A percentile compares a stretch with the other conserved stretches of the same genome.
Conservation (phyloP, 192 early-diverging fungal species). For the Coemansia sp. region DNA sequence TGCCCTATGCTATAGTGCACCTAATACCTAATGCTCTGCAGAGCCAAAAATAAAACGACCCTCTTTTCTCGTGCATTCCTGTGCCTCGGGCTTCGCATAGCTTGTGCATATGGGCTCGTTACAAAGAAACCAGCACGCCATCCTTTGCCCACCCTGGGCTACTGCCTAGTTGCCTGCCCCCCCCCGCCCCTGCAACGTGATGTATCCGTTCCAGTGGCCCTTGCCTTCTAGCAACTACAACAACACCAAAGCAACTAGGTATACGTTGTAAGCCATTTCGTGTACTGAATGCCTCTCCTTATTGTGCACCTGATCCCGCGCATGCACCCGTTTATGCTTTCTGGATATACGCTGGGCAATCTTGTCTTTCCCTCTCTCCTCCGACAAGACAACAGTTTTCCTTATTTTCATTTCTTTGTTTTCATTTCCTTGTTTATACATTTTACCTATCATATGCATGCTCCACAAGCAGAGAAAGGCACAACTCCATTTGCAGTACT, state of each 20-base stretch:
- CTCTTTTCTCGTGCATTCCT: not conserved
- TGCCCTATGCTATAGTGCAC: not conserved
- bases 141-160: not conserved
- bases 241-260: not conserved
- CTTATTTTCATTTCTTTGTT: not conserved
- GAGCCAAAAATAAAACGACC: not conserved
- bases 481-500: conserved; percentile 2
- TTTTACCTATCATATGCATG: conserved; percentile 3
- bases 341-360: conserved; percentile 3
- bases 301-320: not conserved
- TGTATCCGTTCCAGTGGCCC: not conserved
- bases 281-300: not conserved
- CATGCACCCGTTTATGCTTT: conserved; percentile 5
- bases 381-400: not conserved
- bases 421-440: conserved; percentile 8
- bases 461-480: not conserved
- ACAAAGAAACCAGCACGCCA: conserved; percentile 3
- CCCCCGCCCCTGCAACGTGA: not conserved
- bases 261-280: not conserved
- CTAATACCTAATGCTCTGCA: not conserved
- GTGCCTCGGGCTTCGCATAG: not conserved
- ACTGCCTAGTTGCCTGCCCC: not conserved
- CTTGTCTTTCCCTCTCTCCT: not conserved
- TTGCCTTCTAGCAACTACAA: not conserved
- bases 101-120: not conserved